phyloP scores from a whole-genome alignment of 2,329 filamentous ascomycete species.

The Colletotrichum lupini region DNA sequence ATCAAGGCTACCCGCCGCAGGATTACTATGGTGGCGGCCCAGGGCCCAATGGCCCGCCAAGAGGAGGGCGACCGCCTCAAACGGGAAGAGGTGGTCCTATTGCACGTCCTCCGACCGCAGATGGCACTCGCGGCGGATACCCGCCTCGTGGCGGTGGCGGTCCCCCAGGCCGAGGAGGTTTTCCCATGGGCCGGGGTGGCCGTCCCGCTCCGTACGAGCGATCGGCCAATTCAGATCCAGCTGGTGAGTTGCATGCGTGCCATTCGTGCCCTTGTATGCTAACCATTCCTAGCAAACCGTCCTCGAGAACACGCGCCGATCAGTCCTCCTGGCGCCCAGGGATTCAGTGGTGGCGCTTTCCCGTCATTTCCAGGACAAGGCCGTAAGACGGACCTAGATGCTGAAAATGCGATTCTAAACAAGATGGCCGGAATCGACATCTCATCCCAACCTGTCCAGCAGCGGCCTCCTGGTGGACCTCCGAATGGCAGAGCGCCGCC shows the following conservation, averaged over 20 bases:
- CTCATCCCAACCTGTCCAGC: conserved; percentile 39
- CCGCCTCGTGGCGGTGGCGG: conserved; percentile 46
- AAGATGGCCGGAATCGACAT: conserved; percentile 56
- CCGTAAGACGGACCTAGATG: conserved; percentile 51
- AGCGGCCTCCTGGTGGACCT: conserved; percentile 9
- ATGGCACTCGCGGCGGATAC: conserved; percentile 50
- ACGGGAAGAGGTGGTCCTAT: conserved; percentile 59
- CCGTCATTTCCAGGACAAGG: conserved; percentile 55
- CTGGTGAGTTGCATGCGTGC: conserved; percentile 45
- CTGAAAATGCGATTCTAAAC: conserved; percentile 53
- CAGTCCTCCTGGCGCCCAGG: conserved; percentile 43
- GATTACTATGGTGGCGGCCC: conserved; percentile 56
- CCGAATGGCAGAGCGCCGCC: conserved; percentile 44
- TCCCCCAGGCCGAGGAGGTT: conserved; percentile 45
- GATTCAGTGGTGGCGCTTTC: conserved; percentile 47
- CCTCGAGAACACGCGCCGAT: conserved; percentile 44
- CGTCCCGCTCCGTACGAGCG: conserved; percentile 53
- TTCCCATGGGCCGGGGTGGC: conserved; percentile 48
- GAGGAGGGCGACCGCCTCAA: conserved; percentile 54
- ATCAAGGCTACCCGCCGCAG: conserved; percentile 53
- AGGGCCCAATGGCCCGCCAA: conserved; percentile 49
- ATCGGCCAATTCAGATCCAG: conserved; percentile 52
- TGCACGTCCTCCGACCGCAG: conserved; percentile 52
- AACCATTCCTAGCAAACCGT: conserved; percentile 40
- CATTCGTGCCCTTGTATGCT: background rate